Evolutionary conservation across 805 yeast species (phyloP).

Genomic region (Torulaspora microellipsoides): DNA sequence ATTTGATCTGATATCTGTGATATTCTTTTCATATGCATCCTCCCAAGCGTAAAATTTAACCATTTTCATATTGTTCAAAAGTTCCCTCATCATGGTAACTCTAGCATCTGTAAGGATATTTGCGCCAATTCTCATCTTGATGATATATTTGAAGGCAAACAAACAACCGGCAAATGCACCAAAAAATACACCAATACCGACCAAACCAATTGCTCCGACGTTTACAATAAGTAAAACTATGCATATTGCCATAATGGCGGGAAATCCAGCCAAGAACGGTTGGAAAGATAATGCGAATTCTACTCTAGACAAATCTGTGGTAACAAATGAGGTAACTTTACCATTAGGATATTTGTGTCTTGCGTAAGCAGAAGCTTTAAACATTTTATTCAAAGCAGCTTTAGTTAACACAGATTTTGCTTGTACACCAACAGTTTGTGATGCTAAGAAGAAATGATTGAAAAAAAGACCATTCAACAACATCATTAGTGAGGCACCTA

Average conservation of each 20-base stretch:
- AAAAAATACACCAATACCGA: slow-evolving; percentile 60
- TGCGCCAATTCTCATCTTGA: slow-evolving; percentile 52
- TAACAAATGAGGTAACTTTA: slow-evolving; percentile 68
- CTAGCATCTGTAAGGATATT: slow-evolving; percentile 69
- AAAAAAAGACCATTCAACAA: slow-evolving; percentile 43
- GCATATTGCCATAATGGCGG: slow-evolving; percentile 58
- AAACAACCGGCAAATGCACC: slow-evolving; percentile 40
- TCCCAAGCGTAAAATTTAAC: slow-evolving; percentile 94
- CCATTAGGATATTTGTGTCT: slow-evolving; percentile 60
- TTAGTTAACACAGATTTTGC: slow-evolving; percentile 67
- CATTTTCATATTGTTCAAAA: slow-evolving; percentile 70
- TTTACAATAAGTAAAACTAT: slow-evolving; percentile 60
- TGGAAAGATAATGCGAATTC: slow-evolving; percentile 72
- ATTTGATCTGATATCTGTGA: slow-evolving; percentile 49
- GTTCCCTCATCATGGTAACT: slow-evolving; percentile 71
- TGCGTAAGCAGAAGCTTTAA: slow-evolving; percentile 54
- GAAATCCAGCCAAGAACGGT: slow-evolving; percentile 60
- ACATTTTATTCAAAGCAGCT: slow-evolving; percentile 63
- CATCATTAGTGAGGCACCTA: slow-evolving; percentile 61
- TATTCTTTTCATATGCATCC: slow-evolving; percentile 58
- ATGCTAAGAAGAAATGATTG: slow-evolving; percentile 60
- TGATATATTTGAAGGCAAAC: slow-evolving; percentile 46
- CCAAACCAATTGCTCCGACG: slow-evolving; percentile 67
- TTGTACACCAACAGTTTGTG: slow-evolving; percentile 65
- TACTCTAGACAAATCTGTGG: slow-evolving; percentile 76